phyloP scores from a whole-genome alignment of 768 basidiomycete genomes.

The Collybiopsis luxurians region DNA sequence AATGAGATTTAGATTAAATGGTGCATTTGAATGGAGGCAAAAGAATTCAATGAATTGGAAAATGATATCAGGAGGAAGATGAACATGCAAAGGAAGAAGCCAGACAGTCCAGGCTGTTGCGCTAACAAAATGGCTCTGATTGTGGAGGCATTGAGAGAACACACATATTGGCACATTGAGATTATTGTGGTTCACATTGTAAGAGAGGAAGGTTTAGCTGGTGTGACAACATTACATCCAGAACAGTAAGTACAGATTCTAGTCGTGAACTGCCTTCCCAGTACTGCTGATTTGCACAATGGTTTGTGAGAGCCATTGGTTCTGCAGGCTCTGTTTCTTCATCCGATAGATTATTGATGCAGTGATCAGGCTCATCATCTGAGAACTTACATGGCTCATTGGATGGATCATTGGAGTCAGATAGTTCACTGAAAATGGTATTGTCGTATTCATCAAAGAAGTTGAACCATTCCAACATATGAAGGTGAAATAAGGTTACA shows the following conservation, averaged over 20 bases:
- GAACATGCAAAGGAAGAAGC: slow-evolving; percentile 11
- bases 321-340: background rate
- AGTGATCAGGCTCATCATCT: background rate
- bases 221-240: slow-evolving; percentile 8
- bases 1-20: background rate
- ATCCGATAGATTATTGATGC: background rate
- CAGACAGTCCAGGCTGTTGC: slow-evolving; percentile 21
- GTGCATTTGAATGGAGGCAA: background rate
- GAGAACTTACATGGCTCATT: background rate
- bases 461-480: too few relatives aligned
- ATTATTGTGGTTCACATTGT: slow-evolving; percentile 19
- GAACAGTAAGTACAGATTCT: slow-evolving; percentile 1
- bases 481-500: too few relatives aligned
- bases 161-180: slow-evolving; percentile 19
- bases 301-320: background rate
- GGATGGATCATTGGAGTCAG: too few relatives aligned
- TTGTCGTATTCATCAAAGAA: too few relatives aligned
- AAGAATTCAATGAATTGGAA: slow-evolving; percentile 4
- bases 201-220: slow-evolving; percentile 23
- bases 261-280: background rate
- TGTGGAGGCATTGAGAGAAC: slow-evolving; percentile 20
- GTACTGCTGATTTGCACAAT: background rate
- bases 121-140: slow-evolving; percentile 21
- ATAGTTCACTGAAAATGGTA: too few relatives aligned
- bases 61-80: slow-evolving; percentile 8